Evolutionary conservation across 1,284 basidiomycete genomes (phyloP).

Genomic region (Fomitiporia mediterranea): DNA sequence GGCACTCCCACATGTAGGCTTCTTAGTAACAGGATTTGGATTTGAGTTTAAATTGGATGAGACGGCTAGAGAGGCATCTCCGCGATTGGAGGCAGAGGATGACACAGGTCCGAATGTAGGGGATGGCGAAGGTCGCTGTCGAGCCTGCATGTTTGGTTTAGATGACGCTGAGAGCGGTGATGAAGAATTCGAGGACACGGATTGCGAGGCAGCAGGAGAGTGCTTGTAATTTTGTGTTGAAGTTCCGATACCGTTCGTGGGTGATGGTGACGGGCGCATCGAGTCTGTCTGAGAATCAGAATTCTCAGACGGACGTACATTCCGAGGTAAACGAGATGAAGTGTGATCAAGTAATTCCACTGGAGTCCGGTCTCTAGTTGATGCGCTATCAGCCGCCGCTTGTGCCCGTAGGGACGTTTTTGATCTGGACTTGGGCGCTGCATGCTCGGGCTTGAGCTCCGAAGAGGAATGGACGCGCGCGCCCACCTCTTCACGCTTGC

Average conservation of each 20-base stretch:
- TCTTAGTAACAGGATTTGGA: not conserved
- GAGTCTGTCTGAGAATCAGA: not conserved
- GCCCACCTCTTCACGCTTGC: not conserved
- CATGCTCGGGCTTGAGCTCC: slow-evolving; percentile 11
- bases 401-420: slow-evolving; percentile 1
- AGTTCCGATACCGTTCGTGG: not conserved
- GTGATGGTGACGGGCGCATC: not conserved
- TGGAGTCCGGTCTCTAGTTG: too few relatives aligned
- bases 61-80: not conserved
- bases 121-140: slow-evolving; percentile 4
- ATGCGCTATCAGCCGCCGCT: not conserved
- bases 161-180: slow-evolving; percentile 4
- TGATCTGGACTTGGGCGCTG: not conserved
- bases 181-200: slow-evolving; percentile 11
- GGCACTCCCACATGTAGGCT: slow-evolving; percentile 7
- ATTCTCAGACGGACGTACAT: not conserved
- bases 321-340: slow-evolving; percentile 3
- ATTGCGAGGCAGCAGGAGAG: not conserved
- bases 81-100: not conserved
- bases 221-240: not conserved
- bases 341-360: too few relatives aligned
- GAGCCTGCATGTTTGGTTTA: not conserved
- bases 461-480: slow-evolving; percentile 14
- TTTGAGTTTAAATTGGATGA: not conserved
- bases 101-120: not conserved